Base-by-base conservation (phyloP, 331 rosid genomes). In the Prunus yedoensis region DNA sequence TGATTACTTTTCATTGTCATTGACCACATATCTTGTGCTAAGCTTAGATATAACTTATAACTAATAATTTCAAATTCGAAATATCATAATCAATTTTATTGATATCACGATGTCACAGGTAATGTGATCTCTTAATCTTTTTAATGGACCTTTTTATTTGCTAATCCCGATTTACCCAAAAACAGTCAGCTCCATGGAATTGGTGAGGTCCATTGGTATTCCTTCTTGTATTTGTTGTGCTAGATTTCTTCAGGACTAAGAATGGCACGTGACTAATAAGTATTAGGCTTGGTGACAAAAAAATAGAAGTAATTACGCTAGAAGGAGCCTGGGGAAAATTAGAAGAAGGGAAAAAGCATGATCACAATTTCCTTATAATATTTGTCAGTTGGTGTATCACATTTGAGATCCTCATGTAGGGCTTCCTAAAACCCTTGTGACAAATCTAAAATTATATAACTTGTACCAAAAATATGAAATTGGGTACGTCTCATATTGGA, bases 401-500 rank as follows among this genome's bases (percentile, higher is more conserved):
- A 49, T 3, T 47, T 21, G 63, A 32, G 62, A 62, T 46, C 20
- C 30, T 10, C 16, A 10, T 47, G 57, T 16, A 5, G 69, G 54
- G 38, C 49, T 30, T 32, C 17, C 9, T 2, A 30, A 70, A 32
- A 47, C 46, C n/a, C 5, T 15, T n/a, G 23, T 14, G 6, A 58
- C 43, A 7, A 38, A 7, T 38, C 43, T 38, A 38, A 38, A 38
- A 38, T 7, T 38, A 38, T 6, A 38, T 38, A 38, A 38, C 9
- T 38, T 38, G 43, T 38, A 7, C 57, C 50, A n/a, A 23, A 69
- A 41, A 43, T 57, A 23, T 72, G 76, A 47, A 54, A 35, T 54
- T 30, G 74, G 74, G 18, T 18, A 69, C 28, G 74, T 50, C 47
- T 70, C 53, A 21, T 66, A 21, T 25, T 45, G 25, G 30, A 41